Base-by-base conservation (phyloP, 208 protist genomes). In the Crithidia acanthocephali region DNA sequence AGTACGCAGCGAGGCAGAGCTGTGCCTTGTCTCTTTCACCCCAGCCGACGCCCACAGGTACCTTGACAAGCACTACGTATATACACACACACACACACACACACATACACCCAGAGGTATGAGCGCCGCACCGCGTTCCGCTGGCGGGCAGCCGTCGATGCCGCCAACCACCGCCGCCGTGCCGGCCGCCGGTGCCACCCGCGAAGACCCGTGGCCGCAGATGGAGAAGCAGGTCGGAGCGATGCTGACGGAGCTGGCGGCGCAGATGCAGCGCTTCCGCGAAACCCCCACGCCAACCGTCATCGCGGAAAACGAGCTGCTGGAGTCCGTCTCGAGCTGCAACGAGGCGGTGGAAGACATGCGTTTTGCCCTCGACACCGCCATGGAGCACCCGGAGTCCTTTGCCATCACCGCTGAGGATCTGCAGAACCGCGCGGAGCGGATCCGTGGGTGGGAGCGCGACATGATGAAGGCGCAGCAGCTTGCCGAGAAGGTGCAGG, bases 161-260 rank as follows among this genome's bases (percentile, higher is more conserved):
- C 40, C 60, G 5, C 22, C 64, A 11, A 59, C 60, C 55, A 50
- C 59, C 40, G 35, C 51, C 32, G 27, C 48, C 18, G 60, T 59
- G 37, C 20, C 55, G 3, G 69, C 44, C 23, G 44, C 27, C 35
- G 65, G 45, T 28, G 51, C 44, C 53, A 52, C 66, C 63, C 80
- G 83, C 37, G 87, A 92, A 68, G 88, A 95, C 56, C 88, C 91
- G 32, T 95, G 88, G 87, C 88, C 84, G 18, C 73, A 85, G 60
- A 92, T 95, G 86, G 87, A 92, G 81, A 81, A 80, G 56, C 83
- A 95, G 55, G 83, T 95, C 2, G 82, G 81, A 65, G 74, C 76
- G 32, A 88, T 93, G 76, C 68, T 95, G 47, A 77, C 79, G 18
- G 83, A 89, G n/a, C 59, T 95, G 52, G 64, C 74, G 6, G 30